A percentile compares a stretch with the other conserved stretches of the same genome.
phyloP scores from a whole-genome alignment of 257 asterid genomes.

The Solanum tarijense region DNA sequence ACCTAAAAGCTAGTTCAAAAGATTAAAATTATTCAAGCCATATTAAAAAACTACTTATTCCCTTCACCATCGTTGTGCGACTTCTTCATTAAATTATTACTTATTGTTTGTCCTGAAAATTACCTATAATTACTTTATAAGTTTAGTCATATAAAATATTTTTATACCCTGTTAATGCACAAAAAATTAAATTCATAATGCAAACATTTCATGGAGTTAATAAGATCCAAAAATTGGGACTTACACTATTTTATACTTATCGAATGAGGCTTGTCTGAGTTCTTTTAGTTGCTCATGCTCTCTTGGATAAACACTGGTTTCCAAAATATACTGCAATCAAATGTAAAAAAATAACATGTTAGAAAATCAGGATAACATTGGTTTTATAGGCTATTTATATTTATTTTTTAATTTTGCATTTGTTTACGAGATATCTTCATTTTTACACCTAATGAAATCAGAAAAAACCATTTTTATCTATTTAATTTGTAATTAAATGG shows the following conservation, averaged over 20 bases:
- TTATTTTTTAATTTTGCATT: accelerated
- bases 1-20: too few species aligned
- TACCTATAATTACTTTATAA: not conserved
- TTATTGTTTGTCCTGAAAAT: not conserved
- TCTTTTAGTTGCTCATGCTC: conserved; percentile 48
- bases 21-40: not conserved
- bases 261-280: conserved; percentile 31
- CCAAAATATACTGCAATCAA: conserved; percentile 27
- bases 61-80: not conserved
- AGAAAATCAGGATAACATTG: not conserved
- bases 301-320: conserved; percentile 43
- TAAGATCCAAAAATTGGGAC: not conserved
- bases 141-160: not conserved
- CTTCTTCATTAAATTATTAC: not conserved
- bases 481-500: too few species aligned
- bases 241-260: conserved; percentile 29
- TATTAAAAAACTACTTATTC: not conserved
- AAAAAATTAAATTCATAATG: not conserved
- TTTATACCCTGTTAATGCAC: not conserved
- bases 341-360: not conserved
- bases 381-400: not conserved
- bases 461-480: not conserved
- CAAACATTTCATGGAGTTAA: too few species aligned
- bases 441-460: too few species aligned
- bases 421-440: not conserved